Evolutionary conservation across 805 yeast species (phyloP), one percentile per base, ranked within the genome.

Genomic region (Teunomyces lycoperdinae): DNA sequence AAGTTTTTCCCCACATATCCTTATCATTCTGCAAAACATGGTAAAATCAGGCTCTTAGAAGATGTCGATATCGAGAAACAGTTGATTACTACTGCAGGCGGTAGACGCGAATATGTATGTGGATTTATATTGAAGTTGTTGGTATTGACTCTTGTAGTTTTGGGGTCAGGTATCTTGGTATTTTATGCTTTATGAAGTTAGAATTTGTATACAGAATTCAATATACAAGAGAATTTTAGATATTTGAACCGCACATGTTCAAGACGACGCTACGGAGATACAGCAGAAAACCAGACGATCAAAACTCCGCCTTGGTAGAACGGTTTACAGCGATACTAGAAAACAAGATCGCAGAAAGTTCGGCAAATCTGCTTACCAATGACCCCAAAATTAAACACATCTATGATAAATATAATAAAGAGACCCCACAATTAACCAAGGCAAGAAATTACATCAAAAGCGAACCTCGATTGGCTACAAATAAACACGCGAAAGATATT

Each of bases 21-120:
- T 17, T 40, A 20, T 43, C 30, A 40, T 16, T 8, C 20, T 28
- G 24, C 24, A 20, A n/a, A 60, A 52, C 45, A 35, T 11, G 62
- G 62, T 17, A 63, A 63, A 48, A 53, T 63, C 30, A 58, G 56
- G 43, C 48, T 63, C 24, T 50, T 55, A 50, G 69, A 66, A 46
- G 64, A 64, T 16, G 54, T 62, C 2, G 75, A 70, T 42, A 57
- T 70, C 49, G 75, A 70, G 47, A 65, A 67, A 38, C 74, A 69
- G 54, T 48, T 69, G 34, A 68, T 66, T 20, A 50, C 61, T 10
- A 65, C 69, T 20, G 74, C 74, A 3, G 74, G 74, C 9, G 73
- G 74, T 13, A 64, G 56, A 32, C 57, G 64, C 32, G 71, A 68
- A 39, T 54, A 64, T 42, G 70, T 70, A 14, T 54, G 56, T 36